Base-by-base conservation (phyloP, 345 rosid genomes). In the Lumnitzera racemosa region DNA sequence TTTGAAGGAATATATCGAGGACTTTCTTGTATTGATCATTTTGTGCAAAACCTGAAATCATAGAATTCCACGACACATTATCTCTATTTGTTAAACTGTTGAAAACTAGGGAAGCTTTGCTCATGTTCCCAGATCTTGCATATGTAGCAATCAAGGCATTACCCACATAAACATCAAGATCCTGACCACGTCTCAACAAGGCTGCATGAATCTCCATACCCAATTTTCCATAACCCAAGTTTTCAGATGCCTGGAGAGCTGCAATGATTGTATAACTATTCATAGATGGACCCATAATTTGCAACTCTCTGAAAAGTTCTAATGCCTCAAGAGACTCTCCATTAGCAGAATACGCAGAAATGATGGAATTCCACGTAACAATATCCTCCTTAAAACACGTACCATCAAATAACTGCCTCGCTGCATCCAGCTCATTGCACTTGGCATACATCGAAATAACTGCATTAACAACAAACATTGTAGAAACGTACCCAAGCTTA, bases 401-500 rank as follows among this genome's bases (percentile, higher is more conserved):
- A 59, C 73, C 58, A 50, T 80, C 81, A 69, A 92, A 87, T 50
- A 89, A 62, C 64, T 63, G 81, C 79, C 78, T 83, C 12, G 91
- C 96, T 24, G 75, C 76, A 27, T 50, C 53, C 48, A 85, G 67
- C 64, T 85, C 85, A 65, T 61, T 70, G 72, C 91, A 85, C 82
- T 89, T 87, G 4, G 92, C 89, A 66, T 89, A 85, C 92, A 89
- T 81, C 8, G 89, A 67, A 67, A 87, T 80, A 66, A 92, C 80
- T 8, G 96, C 76, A 72, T 89, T 87, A 50, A 78, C 79, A 48
- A 83, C 78, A 66, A 78, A 83, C 13, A 60, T 68, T 15, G 66
- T 47, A 12, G 85, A 78, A 46, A 46, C 65, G 59, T 58, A 79
- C 51, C 82, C 81, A 59, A 56, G 68, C 65, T 89, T 87, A 68